A percentile compares a stretch with the other conserved stretches of the same genome.
phyloP scores from a whole-genome alignment of 169 alveolate genomes.

The Amoebophrya sp. region DNA sequence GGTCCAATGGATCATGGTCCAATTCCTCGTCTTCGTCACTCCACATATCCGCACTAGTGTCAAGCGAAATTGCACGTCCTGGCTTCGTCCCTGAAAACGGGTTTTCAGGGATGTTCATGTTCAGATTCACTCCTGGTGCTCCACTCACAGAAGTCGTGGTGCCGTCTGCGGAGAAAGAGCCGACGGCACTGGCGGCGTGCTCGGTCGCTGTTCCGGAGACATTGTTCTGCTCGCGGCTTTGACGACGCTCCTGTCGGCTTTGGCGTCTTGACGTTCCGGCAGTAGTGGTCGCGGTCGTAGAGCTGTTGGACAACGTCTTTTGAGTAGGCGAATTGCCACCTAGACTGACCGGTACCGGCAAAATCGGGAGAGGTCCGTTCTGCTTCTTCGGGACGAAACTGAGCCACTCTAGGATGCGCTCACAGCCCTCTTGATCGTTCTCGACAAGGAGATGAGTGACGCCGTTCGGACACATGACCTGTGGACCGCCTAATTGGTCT shows the following conservation, averaged over 20 bases:
- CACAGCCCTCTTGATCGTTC: constrained; percentile 67
- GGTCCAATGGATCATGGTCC: too few species aligned
- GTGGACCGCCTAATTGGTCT: constrained; percentile 78
- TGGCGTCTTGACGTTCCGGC: too few species aligned
- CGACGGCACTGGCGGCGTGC: background rate
- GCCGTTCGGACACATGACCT: constrained; percentile 74
- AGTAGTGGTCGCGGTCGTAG: background rate
- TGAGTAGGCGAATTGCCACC: background rate
- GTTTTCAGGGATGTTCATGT: background rate
- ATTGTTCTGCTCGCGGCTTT: background rate
- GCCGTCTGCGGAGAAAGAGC: too few species aligned
- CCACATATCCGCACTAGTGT: too few species aligned
- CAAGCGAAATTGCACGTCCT: too few species aligned
- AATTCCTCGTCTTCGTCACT: too few species aligned
- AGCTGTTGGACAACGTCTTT: background rate
- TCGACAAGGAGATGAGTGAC: constrained; percentile 69
- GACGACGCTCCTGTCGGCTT: too few species aligned
- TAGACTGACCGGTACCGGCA: background rate
- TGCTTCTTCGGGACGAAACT: constrained; percentile 62
- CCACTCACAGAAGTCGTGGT: too few species aligned
- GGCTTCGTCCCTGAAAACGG: too few species aligned
- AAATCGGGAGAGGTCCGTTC: constrained; percentile 52
- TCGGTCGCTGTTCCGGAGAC: background rate
- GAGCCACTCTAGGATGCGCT: constrained; percentile 63
- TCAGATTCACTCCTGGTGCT: too few species aligned